These are phyloP conservation scores for Porodaedalea pini DNA, from an alignment of 1,284 basidiomycete species.

Conservation along the genomic window DNA sequence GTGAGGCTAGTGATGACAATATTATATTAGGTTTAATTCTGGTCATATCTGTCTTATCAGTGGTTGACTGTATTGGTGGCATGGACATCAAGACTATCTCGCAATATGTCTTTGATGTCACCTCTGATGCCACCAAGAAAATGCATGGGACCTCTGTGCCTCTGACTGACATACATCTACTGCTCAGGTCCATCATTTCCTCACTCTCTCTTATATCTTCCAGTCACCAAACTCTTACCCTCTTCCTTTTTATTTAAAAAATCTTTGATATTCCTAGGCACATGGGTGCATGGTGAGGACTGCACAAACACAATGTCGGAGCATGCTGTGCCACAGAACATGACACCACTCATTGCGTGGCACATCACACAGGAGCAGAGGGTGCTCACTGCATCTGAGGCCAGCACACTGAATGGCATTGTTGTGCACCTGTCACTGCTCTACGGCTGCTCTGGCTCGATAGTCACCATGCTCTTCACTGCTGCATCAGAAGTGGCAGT, in stretches of 20 bases:
- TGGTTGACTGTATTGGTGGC: constrained; percentile 39
- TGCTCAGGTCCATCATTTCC: constrained; percentile 33
- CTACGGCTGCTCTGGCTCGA: constrained; percentile 44
- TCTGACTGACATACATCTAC: constrained; percentile 48
- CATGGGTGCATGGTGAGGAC: constrained; percentile 46
- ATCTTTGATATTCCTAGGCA: constrained; percentile 31
- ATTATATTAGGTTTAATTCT: background rate
- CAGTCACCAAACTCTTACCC: no score
- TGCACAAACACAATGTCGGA: constrained; percentile 34
- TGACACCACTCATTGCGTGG: constrained; percentile 36
- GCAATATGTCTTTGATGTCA: constrained; percentile 34
- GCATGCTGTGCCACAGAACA: constrained; percentile 32
- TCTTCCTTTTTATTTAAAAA: no score
- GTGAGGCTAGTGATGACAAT: background rate
- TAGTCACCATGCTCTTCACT: constrained; percentile 38
- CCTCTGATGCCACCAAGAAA: constrained; percentile 31
- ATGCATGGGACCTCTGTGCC: constrained; percentile 34
- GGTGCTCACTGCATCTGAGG: constrained; percentile 30
- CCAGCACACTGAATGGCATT: constrained; percentile 40
- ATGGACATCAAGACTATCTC: constrained; percentile 26
- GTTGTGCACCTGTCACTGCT: constrained; percentile 47
- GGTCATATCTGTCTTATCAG: constrained; percentile 7
- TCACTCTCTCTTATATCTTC: background rate
- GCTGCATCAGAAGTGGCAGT: constrained; percentile 30
- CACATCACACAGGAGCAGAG: constrained; percentile 36